Base-by-base conservation (phyloP, 2,329 filamentous ascomycete genomes). In the Cryphonectria japonica region DNA sequence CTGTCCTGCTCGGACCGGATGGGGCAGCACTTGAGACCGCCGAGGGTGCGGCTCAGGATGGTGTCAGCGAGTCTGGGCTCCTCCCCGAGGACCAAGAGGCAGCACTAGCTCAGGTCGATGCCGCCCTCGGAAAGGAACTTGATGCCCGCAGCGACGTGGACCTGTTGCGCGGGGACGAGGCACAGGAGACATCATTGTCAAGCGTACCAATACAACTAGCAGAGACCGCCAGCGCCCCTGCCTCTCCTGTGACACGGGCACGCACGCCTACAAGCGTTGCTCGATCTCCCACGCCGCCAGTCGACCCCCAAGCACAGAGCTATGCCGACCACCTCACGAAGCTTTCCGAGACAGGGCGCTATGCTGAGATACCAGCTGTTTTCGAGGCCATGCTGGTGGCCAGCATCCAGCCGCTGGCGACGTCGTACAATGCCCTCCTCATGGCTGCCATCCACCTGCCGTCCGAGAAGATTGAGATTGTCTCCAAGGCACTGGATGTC, bases 351-450 rank as follows among this genome's bases (percentile, higher is more conserved):
- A 84, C 88, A 75, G 87, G 89, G 69, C 91, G 93, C 72, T 97
- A 94, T 88, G 89, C 89, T 19, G 94, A 98, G 79, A 96, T 99
- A 62, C 95, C 95, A 0, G 90, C 91, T 54, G 90, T 96, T 4
- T 99, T 99, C 79, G 93, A 98, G 85, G 89, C 91, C 39, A 93
- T 98, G 90, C 87, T 98, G 74, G 90, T 91, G 63, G 92, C 93
- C 74, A 93, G 93, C 63, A 87, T 97, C 73, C 90, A 90, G 77
- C 96, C 96, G 50, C 93, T 92, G 8, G 89, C 93, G 64, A 86
- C 89, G 63, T 92, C 95, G n/a, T 99, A 99, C 86, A 98, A 98
- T 79, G 93, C 94, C 66, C 86, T 99, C 61, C 85, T 99, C 60
- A 87, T 91, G 76, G 93, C 96, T 7, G 94, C 94, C 19, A 93